Evolutionary conservation across 305 asterid species (phyloP).

Genomic region (Fraxinus latifolia): DNA sequence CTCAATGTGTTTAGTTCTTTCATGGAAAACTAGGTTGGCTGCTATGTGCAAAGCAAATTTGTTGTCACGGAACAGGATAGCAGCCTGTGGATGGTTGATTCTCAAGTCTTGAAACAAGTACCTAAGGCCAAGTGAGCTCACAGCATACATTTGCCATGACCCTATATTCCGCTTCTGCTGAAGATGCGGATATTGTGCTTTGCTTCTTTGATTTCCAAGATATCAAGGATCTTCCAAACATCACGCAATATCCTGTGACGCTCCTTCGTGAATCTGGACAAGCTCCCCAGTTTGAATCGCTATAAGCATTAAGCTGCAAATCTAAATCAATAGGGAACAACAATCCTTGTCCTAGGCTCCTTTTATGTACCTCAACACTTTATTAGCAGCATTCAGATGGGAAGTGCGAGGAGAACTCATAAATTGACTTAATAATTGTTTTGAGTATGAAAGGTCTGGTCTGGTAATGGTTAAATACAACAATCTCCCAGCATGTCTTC

Average conservation of each 20-base stretch:
- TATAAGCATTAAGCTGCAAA: too few relatives aligned
- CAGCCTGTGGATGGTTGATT: background rate
- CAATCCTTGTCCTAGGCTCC: background rate
- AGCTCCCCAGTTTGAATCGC: too few relatives aligned
- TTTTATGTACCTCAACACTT: background rate
- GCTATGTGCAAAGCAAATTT: background rate
- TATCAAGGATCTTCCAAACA: too few relatives aligned
- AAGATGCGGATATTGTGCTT: background rate
- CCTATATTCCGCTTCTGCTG: background rate
- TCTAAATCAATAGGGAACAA: too few relatives aligned
- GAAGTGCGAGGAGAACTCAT: background rate
- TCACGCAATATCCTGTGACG: too few relatives aligned
- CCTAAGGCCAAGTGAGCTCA: background rate
- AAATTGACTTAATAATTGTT: background rate
- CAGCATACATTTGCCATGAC: background rate
- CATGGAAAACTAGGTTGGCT: background rate
- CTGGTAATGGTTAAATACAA: background rate
- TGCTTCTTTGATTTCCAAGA: too few relatives aligned
- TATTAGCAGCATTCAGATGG: too few relatives aligned
- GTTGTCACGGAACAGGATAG: background rate
- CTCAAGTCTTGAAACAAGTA: background rate
- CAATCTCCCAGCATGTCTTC: background rate
- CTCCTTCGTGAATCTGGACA: too few relatives aligned
- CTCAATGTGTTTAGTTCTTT: too few relatives aligned
- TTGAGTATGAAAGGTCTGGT: background rate